Conservation (phyloP, 768 basidiomycete genomes). For the Cytidiella melzeri region DNA sequence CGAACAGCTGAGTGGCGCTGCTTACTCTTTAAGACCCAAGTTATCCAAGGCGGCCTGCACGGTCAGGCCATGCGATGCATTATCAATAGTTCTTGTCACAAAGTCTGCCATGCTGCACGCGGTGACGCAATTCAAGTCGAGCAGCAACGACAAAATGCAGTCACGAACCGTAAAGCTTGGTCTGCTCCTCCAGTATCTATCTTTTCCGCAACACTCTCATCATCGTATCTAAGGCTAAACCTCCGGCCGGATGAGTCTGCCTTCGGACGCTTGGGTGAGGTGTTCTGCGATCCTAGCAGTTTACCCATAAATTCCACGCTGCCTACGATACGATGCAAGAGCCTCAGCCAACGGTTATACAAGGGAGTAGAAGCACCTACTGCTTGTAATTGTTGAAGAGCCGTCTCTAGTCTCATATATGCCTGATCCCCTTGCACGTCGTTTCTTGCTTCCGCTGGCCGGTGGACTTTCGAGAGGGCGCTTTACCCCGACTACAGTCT, state of each 20-base stretch:
- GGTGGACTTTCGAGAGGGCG: neutral
- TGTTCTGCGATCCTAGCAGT: neutral
- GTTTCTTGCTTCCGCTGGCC: neutral
- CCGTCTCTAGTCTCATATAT: neutral
- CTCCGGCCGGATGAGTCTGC: neutral
- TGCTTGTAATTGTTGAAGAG: neutral
- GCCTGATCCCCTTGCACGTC: neutral
- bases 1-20: neutral
- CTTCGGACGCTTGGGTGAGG: neutral
- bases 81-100: constrained; percentile 54
- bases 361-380: neutral
- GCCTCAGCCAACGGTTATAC: neutral
- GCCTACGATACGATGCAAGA: neutral
- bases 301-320: neutral
- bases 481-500: neutral
- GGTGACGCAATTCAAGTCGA: too few species aligned
- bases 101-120: constrained; percentile 65
- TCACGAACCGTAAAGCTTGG: constrained; percentile 42
- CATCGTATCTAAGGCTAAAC: constrained; percentile 47
- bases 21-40: constrained; percentile 45
- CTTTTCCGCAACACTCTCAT: constrained; percentile 38
- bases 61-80: constrained; percentile 44
- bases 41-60: constrained; percentile 47
- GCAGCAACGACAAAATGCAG: neutral
- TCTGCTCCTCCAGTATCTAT: constrained; percentile 57